Conservation (phyloP, 2,329 filamentous ascomycete species). For the Phialophora macrospora region DNA sequence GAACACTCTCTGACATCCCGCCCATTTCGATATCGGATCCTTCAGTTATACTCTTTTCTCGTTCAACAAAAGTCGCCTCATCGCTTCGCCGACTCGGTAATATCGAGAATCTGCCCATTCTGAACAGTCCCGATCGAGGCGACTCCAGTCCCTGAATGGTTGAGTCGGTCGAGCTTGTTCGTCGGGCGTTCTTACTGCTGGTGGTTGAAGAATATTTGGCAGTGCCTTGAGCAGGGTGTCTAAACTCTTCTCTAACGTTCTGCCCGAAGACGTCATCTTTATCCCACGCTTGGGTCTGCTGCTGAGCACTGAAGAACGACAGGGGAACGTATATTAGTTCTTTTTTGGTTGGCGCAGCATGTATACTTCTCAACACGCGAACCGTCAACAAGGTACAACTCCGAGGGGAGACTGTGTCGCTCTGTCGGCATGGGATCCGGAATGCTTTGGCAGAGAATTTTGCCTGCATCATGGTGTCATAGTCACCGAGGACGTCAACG, state of each 20-base stretch:
- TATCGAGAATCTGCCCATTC: constrained; percentile 16
- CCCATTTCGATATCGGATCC: constrained; percentile 22
- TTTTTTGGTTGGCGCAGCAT: constrained; percentile 58
- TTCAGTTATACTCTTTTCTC: constrained; percentile 19
- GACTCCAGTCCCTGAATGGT: constrained; percentile 8
- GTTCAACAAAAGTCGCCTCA: constrained; percentile 25
- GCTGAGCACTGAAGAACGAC: constrained; percentile 68
- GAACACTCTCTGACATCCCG: constrained; percentile 7
- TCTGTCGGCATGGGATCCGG: constrained; percentile 45
- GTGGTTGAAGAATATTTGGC: constrained; percentile 8
- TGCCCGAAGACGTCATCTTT: constrained; percentile 66
- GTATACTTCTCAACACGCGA: constrained; percentile 66
- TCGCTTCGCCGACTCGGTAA: constrained; percentile 23
- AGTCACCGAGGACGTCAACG: constrained; percentile 48
- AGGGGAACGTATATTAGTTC: constrained; percentile 66
- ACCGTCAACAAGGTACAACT: constrained; percentile 60
- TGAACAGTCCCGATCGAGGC: constrained; percentile 14
- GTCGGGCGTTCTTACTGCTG: constrained; percentile 6
- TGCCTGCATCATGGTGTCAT: constrained; percentile 49
- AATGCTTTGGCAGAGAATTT: constrained; percentile 48
- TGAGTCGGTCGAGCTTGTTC: constrained; percentile 17
- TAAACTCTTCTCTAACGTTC: constrained; percentile 66
- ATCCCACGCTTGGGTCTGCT: constrained; percentile 63
- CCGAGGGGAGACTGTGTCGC: constrained; percentile 41
- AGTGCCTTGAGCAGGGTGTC: constrained; percentile 41